These are phyloP conservation scores for Torulaspora franciscae DNA, from an alignment of 805 yeast genomes.

Conservation along the genomic window DNA sequence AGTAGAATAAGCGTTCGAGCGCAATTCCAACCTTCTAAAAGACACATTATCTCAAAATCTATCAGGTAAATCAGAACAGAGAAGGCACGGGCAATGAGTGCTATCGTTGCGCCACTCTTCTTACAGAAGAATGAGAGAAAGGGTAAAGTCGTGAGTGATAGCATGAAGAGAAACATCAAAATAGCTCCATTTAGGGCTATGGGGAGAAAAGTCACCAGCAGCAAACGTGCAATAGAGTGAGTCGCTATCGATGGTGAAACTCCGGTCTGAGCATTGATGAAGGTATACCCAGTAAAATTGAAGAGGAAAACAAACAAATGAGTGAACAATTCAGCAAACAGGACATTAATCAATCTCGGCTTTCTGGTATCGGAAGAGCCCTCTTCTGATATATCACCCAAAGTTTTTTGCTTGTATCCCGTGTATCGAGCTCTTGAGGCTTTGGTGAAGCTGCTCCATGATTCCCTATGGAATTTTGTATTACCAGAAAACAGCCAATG, in stretches of 20 bases:
- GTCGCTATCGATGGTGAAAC: conserved; percentile 49
- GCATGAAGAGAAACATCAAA: conserved; percentile 34
- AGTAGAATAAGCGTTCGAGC: conserved; percentile 57
- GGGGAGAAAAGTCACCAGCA: conserved; percentile 50
- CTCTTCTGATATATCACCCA: conserved; percentile 64
- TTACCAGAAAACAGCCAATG: conserved; percentile 85
- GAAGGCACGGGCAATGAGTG: conserved; percentile 50
- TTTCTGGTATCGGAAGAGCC: conserved; percentile 60
- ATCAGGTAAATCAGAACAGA: conserved; percentile 51
- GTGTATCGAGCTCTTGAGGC: conserved; percentile 81
- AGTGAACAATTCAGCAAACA: conserved; percentile 73
- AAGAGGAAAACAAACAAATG: conserved; percentile 67
- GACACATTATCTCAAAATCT: conserved; percentile 59
- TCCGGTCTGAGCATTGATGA: conserved; percentile 84
- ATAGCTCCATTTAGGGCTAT: conserved; percentile 37
- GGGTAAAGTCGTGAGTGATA: conserved; percentile 51
- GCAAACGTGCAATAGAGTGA: conserved; percentile 58
- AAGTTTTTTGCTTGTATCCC: conserved; percentile 75
- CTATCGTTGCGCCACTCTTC: conserved; percentile 48
- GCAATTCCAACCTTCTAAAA: conserved; percentile 63
- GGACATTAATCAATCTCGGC: conserved; percentile 71
- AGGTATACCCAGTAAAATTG: conserved; percentile 67
- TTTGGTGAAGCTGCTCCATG: conserved; percentile 78
- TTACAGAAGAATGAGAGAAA: conserved; percentile 39
- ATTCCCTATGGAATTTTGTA: conserved; percentile 54